A percentile compares a stretch with the other conserved stretches of the same genome.
These are phyloP conservation scores for Neonectria coccinea DNA, from an alignment of 2,329 filamentous ascomycete species.

Conservation along the genomic window DNA sequence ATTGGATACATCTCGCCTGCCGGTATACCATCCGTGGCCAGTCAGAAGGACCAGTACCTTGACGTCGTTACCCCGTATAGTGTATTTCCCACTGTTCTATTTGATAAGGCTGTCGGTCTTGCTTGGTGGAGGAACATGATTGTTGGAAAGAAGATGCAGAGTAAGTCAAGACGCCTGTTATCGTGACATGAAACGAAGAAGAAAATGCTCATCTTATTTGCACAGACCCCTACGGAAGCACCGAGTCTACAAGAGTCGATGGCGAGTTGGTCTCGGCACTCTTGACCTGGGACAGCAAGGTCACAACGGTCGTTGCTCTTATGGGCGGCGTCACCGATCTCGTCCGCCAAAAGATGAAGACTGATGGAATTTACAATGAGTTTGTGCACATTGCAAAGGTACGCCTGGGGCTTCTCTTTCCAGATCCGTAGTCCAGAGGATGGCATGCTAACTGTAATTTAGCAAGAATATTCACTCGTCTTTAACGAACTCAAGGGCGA, in stretches of 20 bases:
- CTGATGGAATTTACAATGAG: conserved; percentile 53
- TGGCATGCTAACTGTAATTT: background rate
- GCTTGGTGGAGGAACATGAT: conserved; percentile 59
- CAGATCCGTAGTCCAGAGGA: too few relatives aligned
- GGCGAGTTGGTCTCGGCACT: conserved; percentile 54
- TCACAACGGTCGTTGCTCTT: conserved; percentile 54
- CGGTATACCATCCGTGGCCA: conserved; percentile 55
- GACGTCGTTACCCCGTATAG: conserved; percentile 57
- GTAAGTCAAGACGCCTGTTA: conserved; percentile 38
- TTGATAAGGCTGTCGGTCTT: conserved; percentile 53
- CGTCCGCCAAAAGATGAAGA: conserved; percentile 53
- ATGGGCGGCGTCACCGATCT: conserved; percentile 54
- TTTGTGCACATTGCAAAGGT: conserved; percentile 50
- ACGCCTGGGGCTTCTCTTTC: background rate
- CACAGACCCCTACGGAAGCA: conserved; percentile 55
- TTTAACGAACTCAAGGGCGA: conserved; percentile 48
- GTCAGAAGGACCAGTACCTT: conserved; percentile 54
- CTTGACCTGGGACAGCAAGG: conserved; percentile 58
- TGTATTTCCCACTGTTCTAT: conserved; percentile 52
- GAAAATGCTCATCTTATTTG: background rate
- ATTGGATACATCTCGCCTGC: conserved; percentile 56
- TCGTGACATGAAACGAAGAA: background rate
- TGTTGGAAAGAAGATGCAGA: conserved; percentile 58
- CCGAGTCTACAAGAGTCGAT: conserved; percentile 54
- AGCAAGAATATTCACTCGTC: conserved; percentile 48